Conservation (phyloP, 495 filamentous ascomycete genomes). For the Aspergillus sclerotioniger region DNA sequence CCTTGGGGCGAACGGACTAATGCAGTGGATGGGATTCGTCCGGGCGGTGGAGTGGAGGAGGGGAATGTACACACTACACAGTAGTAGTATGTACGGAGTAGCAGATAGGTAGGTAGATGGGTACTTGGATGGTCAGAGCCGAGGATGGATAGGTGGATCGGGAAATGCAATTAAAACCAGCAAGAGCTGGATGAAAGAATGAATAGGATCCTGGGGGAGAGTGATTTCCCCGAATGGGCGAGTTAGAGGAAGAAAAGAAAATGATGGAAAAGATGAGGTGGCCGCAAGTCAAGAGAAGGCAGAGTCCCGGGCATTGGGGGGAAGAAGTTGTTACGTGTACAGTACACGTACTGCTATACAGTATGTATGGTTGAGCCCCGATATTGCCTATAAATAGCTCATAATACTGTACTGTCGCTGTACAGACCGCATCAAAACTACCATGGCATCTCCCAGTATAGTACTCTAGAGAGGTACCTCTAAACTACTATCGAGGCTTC, state of each 20-base stretch:
- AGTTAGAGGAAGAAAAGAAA: neutral
- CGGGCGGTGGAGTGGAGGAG: conserved; percentile 12
- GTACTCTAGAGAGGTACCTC: too few species aligned
- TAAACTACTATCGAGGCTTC: too few species aligned
- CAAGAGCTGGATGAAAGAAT: neutral
- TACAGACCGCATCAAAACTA: too few species aligned
- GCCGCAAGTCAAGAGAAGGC: neutral
- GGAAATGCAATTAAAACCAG: neutral
- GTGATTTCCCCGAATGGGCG: neutral
- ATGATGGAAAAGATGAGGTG: neutral
- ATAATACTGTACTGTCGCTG: too few species aligned
- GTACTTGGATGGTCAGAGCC: neutral
- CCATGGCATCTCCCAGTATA: too few species aligned
- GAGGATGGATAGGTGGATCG: neutral
- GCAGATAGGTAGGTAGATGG: too few species aligned
- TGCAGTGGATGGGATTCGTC: conserved; percentile 28
- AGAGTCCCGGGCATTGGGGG: neutral
- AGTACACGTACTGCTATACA: neutral
- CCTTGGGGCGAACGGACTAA: conserved; percentile 32
- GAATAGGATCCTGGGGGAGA: neutral
- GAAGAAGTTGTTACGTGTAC: neutral
- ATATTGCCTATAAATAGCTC: too few species aligned
- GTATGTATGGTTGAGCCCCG: too few species aligned
- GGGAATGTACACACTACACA: too few species aligned
- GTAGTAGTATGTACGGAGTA: too few species aligned